Evolutionary conservation across 768 basidiomycete genomes (phyloP), one percentile per base, ranked within the genome.

Genomic region (Trametopsis cervina): DNA sequence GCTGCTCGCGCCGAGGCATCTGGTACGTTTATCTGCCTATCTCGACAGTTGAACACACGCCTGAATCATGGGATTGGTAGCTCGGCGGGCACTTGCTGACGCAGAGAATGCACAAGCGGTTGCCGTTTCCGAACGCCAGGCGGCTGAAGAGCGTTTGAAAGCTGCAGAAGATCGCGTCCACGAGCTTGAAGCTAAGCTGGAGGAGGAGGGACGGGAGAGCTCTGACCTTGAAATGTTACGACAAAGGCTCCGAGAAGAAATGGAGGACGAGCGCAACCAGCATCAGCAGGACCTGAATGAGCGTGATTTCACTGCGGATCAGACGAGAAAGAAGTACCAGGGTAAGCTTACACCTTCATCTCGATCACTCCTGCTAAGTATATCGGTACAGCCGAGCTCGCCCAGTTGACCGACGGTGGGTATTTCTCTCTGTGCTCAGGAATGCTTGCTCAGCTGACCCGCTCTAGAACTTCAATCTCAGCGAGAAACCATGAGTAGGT

Each of bases 251-350:
- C 71, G 77, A 1, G 85, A 85, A 49, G 83, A 87, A 59, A 71
- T 91, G 57, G 84, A 89, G 53, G 84, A 87, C 49, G 83, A 86
- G 60, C 75, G 85, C 52, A 79, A 85, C 49, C 82, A 82, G 46
- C 81, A 90, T 59, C 78, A 81, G 59, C 84, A 89, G 57, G 86
- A 90, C 53, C 72, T 89, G n/a, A 70, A 77, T 1, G 85, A 89
- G 52, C 76, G 85, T 4, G 87, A 89, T 63, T 87, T 89, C 60
- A 68, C 82, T 10, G 73, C 77, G 25, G 83, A 89, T 54, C 88
- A 89, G 61, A 89, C 87, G 2, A 77, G 84, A 52, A 87, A 89
- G 72, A 89, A 88, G 61, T 89, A 91, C 57, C 88, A 91, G 74
- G 79, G 87, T 84, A 64, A 47, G 63, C 44, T 0, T 21, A n/a